phyloP scores from a whole-genome alignment of 495 filamentous ascomycete species.

The Amphirosellinia nigrospora region DNA sequence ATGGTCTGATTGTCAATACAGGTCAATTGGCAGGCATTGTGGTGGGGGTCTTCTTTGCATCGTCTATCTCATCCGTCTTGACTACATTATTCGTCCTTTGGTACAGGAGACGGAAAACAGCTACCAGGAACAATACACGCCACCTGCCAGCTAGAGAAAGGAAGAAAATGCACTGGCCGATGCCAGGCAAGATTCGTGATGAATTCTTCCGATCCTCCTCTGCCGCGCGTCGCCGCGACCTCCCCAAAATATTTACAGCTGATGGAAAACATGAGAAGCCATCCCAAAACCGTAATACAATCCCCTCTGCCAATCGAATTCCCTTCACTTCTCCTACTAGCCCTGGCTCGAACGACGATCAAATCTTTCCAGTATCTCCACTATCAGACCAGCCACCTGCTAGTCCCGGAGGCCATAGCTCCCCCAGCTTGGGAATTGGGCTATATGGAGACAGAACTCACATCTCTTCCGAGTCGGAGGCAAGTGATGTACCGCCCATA shows the following conservation, averaged over 20 bases:
- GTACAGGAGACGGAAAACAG: constrained; percentile 9
- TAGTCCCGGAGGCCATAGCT: not conserved
- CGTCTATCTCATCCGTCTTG: constrained; percentile 30
- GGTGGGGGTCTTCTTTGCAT: constrained; percentile 29
- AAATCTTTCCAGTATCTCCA: constrained; percentile 4
- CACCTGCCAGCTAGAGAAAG: constrained; percentile 15
- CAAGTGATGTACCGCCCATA: not conserved
- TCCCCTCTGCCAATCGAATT: not conserved
- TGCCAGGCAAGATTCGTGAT: not conserved
- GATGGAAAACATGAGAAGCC: constrained; percentile 5
- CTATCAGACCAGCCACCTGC: not conserved
- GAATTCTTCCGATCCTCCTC: not conserved
- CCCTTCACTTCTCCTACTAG: constrained; percentile 13
- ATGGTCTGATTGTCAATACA: constrained; percentile 27
- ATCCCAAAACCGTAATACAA: not conserved
- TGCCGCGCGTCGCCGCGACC: not conserved
- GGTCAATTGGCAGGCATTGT: constrained; percentile 35
- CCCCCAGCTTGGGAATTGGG: not conserved
- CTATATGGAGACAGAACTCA: not conserved
- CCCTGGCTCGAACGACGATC: not conserved
- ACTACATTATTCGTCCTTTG: constrained; percentile 35
- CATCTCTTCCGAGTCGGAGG: not conserved
- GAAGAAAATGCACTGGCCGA: not conserved
- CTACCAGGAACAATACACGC: not conserved
- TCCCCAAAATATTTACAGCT: not conserved